Evolutionary conservation across 139 green algal genomes (phyloP), one percentile per base, ranked within the genome.

Genomic region (Chlamydomonas sp.): DNA sequence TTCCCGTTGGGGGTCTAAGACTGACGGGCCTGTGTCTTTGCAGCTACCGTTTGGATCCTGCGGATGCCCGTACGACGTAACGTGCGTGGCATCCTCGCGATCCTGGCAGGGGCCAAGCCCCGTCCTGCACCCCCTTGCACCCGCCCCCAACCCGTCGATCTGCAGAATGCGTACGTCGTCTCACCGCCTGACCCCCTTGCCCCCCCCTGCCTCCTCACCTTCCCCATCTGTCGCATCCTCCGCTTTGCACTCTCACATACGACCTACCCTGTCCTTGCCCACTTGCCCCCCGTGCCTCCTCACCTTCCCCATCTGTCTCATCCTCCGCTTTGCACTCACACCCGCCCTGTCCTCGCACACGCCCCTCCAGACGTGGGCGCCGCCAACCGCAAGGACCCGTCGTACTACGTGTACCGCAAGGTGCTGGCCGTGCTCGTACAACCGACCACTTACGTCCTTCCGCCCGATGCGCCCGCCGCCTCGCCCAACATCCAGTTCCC

Each of bases 401-500:
- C 69, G 17, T 72, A 68, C 60, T 86, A 62, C 81, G 57, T 72
- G n/a, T 86, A 72, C 81, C 71, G 71, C 49, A n/a, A 72, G 31
- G 69, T 68, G 0, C 62, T 59, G 2, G 81, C 58, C 58, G 18
- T 86, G 18, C 3, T 63, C 4, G 81, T 86, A 9, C 69, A 86
- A 20, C 71, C 81, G 6, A 71, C 58, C 1, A 15, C 4, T 1
- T 60, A 15, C 7, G 60, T 59, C 20, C 66, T 77, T 57, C 81
- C 81, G 14, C 62, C 69, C 59, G 80, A 57, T 4, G 68, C 63
- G 6, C 16, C n/a, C 1, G 68, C 17, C n/a, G n/a, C 17, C 4
- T 86, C 31, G 31, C 31, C 31, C 31, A 49, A 79, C 81, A n/a
- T 78, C 2, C 69, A 86, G 60, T 86, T 59, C 71, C 81, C 81